Conservation (phyloP, 2,329 filamentous ascomycete genomes). For the Cladosporium colombiae region DNA sequence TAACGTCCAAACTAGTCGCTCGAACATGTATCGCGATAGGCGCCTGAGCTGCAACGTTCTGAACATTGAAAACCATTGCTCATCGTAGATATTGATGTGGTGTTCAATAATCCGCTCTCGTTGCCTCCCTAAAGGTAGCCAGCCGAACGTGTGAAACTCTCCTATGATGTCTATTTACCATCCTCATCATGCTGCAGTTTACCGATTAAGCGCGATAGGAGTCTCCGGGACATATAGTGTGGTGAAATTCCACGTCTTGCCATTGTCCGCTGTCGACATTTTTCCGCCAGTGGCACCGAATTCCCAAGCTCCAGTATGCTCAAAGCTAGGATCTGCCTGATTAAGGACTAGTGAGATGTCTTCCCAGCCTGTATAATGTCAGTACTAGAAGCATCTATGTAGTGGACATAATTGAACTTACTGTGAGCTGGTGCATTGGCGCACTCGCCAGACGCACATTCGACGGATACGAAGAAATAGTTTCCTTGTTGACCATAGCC, state of each 20-base stretch:
- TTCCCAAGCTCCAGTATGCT: slow-evolving; percentile 17
- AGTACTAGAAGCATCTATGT: neutral
- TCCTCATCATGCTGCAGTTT: neutral
- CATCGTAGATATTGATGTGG: neutral
- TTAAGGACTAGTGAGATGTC: slow-evolving; percentile 22
- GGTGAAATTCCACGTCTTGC: slow-evolving; percentile 22
- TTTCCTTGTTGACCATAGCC: neutral
- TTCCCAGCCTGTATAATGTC: slow-evolving; percentile 16
- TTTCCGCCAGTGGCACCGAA: slow-evolving; percentile 20
- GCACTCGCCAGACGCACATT: slow-evolving; percentile 1
- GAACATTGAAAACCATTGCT: no score
- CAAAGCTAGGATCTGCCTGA: slow-evolving; percentile 20
- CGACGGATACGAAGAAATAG: slow-evolving; percentile 3
- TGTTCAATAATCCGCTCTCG: neutral
- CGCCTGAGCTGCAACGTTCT: no score
- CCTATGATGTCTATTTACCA: neutral
- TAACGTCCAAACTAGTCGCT: no score
- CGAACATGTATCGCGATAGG: no score
- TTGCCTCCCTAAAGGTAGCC: neutral
- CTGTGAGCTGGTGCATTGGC: slow-evolving; percentile 2
- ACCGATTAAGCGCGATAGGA: neutral
- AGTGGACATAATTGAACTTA: neutral
- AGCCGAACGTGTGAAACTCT: neutral
- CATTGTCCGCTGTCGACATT: slow-evolving; percentile 22
- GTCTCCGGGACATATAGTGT: slow-evolving; percentile 18